These are phyloP conservation scores for Kwoniella sp. DNA, from an alignment of 768 basidiomycete species.

Conservation along the genomic window DNA sequence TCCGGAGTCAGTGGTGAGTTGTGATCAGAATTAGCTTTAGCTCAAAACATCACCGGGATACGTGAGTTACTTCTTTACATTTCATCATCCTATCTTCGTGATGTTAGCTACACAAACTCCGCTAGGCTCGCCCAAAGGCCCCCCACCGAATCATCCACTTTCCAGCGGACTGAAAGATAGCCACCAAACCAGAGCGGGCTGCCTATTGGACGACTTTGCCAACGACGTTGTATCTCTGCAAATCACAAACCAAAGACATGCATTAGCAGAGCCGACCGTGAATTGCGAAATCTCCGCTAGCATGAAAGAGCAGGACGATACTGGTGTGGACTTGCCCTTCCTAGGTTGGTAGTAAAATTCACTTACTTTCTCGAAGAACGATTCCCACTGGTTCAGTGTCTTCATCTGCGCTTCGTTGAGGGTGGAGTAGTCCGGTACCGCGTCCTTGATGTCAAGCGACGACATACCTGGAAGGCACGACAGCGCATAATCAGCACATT, in stretches of 20 bases:
- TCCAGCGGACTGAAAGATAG: too few relatives aligned
- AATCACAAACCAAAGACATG: neutral
- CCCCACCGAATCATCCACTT: too few relatives aligned
- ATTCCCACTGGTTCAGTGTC: constrained; percentile 84
- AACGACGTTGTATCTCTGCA: constrained; percentile 83
- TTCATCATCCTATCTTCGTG: too few relatives aligned
- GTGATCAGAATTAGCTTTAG: too few relatives aligned
- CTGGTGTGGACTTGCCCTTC: too few relatives aligned
- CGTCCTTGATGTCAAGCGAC: constrained; percentile 80
- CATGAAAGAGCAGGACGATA: too few relatives aligned
- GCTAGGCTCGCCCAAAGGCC: too few relatives aligned
- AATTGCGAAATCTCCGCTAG: neutral
- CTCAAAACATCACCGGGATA: too few relatives aligned
- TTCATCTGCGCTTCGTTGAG: constrained; percentile 73
- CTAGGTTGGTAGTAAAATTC: too few relatives aligned
- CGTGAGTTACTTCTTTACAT: too few relatives aligned
- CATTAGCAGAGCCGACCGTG: neutral
- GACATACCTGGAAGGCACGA: constrained; percentile 63
- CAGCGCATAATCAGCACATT: neutral
- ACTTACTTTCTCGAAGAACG: constrained; percentile 76
- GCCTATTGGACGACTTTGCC: constrained; percentile 62
- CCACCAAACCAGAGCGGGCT: neutral
- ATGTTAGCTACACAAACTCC: too few relatives aligned
- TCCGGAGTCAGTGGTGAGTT: too few relatives aligned
- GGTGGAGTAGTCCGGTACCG: constrained; percentile 78